A percentile compares a stretch with the other conserved stretches of the same genome.
These are phyloP conservation scores for Papiliotrema terrestris DNA, from an alignment of 1,284 basidiomycete species.

Conservation along the genomic window DNA sequence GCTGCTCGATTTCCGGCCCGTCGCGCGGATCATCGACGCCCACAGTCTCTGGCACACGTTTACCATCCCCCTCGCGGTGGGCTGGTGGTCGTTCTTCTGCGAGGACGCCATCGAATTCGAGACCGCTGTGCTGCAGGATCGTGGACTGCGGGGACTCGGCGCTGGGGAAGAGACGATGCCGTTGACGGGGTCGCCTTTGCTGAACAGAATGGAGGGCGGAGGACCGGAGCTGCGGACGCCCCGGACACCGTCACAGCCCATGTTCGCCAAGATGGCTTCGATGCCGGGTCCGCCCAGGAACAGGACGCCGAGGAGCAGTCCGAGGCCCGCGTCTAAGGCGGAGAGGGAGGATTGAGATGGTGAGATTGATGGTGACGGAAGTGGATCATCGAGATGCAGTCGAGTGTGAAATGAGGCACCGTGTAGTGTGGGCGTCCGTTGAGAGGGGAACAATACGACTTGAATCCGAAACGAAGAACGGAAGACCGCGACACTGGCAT, in stretches of 20 bases:
- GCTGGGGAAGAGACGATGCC: constrained; percentile 6
- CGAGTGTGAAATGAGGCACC: too few species aligned
- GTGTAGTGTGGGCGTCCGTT: too few species aligned
- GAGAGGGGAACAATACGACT: too few species aligned
- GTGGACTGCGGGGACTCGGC: background rate
- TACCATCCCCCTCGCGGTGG: constrained; percentile 71
- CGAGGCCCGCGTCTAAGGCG: constrained; percentile 6
- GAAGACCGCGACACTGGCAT: too few species aligned
- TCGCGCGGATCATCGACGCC: constrained; percentile 74
- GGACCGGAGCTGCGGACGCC: background rate
- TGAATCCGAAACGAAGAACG: too few species aligned
- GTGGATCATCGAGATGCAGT: too few species aligned
- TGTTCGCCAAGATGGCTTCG: constrained; percentile 13
- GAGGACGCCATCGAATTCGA: constrained; percentile 37
- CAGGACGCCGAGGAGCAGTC: constrained; percentile 6
- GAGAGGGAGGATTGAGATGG: constrained; percentile 1
- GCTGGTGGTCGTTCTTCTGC: constrained; percentile 74
- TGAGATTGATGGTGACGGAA: too few species aligned
- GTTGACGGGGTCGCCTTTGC: background rate
- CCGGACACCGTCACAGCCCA: constrained; percentile 8
- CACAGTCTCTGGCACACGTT: constrained; percentile 92
- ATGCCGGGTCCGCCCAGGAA: constrained; percentile 1
- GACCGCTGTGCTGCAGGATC: constrained; percentile 11
- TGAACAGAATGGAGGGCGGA: background rate
- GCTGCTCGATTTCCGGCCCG: constrained; percentile 87